Conservation (phyloP, 2,329 filamentous ascomycete species). For the Plenodomus biglobosus region DNA sequence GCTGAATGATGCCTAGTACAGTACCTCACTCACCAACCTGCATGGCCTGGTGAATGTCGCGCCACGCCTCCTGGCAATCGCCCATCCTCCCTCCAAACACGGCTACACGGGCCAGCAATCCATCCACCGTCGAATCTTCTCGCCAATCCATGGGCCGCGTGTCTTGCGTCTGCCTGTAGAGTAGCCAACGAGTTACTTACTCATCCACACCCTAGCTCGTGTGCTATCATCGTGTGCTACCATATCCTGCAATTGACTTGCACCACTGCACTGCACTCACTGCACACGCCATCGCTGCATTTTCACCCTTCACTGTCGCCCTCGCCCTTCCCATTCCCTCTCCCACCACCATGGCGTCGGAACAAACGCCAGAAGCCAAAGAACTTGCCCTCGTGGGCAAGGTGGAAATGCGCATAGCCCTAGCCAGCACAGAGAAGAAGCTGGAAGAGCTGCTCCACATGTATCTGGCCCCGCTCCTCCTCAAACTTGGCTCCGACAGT, state of each 20-base stretch:
- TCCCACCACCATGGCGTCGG: constrained; percentile 34
- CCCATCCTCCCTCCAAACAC: too few species aligned
- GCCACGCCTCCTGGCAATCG: too few species aligned
- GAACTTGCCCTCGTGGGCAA: constrained; percentile 83
- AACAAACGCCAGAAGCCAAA: constrained; percentile 57
- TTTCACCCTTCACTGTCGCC: too few species aligned
- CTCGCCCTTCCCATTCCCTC: constrained; percentile 2
- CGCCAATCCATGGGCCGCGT: constrained; percentile 21
- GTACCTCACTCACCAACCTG: too few species aligned
- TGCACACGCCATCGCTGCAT: too few species aligned
- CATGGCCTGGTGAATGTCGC: too few species aligned
- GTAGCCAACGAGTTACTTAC: too few species aligned
- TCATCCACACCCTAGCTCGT: too few species aligned
- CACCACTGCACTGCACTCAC: constrained; percentile 1
- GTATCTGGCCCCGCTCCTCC: constrained; percentile 77
- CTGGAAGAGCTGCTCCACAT: constrained; percentile 74
- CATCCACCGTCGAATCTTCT: not conserved
- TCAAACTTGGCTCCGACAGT: constrained; percentile 84
- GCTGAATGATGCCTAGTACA: too few species aligned
- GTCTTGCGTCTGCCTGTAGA: constrained; percentile 28
- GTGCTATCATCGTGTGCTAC: too few species aligned
- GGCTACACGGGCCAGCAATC: too few species aligned
- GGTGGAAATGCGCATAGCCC: constrained; percentile 79
- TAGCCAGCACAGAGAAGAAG: constrained; percentile 81
- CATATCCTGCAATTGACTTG: too few species aligned